A percentile compares a stretch with the other conserved stretches of the same genome.
phyloP scores from a whole-genome alignment of 805 yeast genomes.

The Brettanomyces nanus region DNA sequence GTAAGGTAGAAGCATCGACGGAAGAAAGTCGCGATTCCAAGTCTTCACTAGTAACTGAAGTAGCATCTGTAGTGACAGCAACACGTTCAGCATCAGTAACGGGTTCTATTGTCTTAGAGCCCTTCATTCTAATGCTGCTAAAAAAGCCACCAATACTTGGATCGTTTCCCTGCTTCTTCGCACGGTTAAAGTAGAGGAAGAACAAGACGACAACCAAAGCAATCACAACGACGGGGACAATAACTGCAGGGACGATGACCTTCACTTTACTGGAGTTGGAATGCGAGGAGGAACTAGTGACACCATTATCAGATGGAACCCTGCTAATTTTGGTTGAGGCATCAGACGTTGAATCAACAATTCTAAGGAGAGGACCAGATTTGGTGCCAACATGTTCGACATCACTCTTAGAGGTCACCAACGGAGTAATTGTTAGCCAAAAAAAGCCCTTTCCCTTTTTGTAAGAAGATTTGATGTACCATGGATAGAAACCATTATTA shows the following conservation, averaged over 20 bases:
- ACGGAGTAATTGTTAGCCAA: constrained; percentile 32
- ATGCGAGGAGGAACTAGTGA: constrained; percentile 10
- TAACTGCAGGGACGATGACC: constrained; percentile 34
- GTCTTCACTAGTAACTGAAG: constrained; percentile 14
- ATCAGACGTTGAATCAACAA: constrained; percentile 24
- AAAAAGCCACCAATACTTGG: constrained; percentile 11
- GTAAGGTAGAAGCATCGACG: not conserved
- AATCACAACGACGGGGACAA: constrained; percentile 32
- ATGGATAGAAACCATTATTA: constrained; percentile 32
- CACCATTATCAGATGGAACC: constrained; percentile 34
- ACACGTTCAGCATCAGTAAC: constrained; percentile 8
- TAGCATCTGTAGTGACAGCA: constrained; percentile 11
- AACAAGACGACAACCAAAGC: constrained; percentile 23
- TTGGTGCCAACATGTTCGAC: constrained; percentile 31
- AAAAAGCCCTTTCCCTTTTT: constrained; percentile 26
- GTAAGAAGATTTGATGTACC: constrained; percentile 25
- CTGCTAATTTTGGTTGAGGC: constrained; percentile 25
- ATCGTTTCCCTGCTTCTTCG: constrained; percentile 11
- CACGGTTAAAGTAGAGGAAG: constrained; percentile 24
- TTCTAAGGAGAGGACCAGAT: constrained; percentile 33
- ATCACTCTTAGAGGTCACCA: constrained; percentile 25
- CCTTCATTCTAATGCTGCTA: constrained; percentile 8
- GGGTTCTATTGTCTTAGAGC: constrained; percentile 9
- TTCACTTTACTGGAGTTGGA: constrained; percentile 18
- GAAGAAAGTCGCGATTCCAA: too few species aligned